phyloP scores from a whole-genome alignment of 345 rosid genomes.

The Aethionema arabicum region DNA sequence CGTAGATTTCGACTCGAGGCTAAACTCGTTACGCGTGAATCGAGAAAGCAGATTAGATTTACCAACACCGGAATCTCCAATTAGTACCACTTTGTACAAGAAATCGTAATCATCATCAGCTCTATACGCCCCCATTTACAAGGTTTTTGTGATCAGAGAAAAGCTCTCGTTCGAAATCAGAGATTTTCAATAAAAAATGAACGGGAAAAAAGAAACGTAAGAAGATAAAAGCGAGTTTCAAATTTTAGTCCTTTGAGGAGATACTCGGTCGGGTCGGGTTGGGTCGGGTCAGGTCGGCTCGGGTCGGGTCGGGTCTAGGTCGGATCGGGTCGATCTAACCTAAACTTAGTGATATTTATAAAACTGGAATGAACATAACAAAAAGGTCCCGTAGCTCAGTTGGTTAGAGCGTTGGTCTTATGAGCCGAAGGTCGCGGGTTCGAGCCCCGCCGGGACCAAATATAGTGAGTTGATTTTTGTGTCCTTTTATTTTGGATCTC shows the following conservation, averaged over 20 bases:
- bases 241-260: constrained; percentile 21
- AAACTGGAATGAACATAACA: too few relatives aligned
- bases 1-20: constrained; percentile 81
- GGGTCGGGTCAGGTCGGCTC: neutral
- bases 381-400: constrained; percentile 71
- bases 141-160: constrained; percentile 16
- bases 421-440: constrained; percentile 98
- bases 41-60: constrained; percentile 75
- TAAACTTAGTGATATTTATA: too few relatives aligned
- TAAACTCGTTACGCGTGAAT: constrained; percentile 76
- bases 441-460: constrained; percentile 94
- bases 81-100: constrained; percentile 70
- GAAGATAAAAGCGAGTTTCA: constrained; percentile 24
- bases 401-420: constrained; percentile 99
- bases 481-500: too few relatives aligned
- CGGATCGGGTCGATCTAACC: too few relatives aligned
- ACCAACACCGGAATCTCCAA: constrained; percentile 85
- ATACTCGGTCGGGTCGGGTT: constrained; percentile 11
- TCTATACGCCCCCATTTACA: constrained; percentile 62
- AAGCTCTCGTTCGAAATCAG: constrained; percentile 1
- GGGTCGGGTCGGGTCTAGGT: constrained; percentile 14
- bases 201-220: neutral
- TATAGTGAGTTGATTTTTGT: too few relatives aligned
- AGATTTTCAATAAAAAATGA: constrained; percentile 4
- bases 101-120: constrained; percentile 88